Conservation (phyloP, 306 rosid species). For the Quillaja saponaria region DNA sequence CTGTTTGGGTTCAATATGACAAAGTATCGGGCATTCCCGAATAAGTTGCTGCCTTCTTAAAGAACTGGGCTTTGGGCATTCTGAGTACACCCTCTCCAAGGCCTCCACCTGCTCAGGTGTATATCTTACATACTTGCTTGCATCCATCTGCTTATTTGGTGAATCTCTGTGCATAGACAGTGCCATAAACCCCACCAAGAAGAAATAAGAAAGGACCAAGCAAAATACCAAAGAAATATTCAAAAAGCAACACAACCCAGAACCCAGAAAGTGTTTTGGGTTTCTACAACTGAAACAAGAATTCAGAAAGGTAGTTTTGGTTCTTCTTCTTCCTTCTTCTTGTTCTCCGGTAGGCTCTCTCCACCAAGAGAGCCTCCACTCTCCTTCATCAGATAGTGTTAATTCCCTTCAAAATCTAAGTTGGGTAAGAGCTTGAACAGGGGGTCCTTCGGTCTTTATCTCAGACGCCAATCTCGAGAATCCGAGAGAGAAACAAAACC, state of each 20-base stretch:
- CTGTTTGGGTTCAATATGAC: conserved; percentile 92
- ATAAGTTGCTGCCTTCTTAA: conserved; percentile 91
- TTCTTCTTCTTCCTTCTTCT: conserved; percentile 49
- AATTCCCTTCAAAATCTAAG: conserved; percentile 11
- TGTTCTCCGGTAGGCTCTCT: conserved; percentile 79
- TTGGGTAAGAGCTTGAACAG: conserved; percentile 15
- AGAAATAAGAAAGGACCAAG: not conserved
- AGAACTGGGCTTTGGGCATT: conserved; percentile 96
- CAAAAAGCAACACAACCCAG: conserved; percentile 1
- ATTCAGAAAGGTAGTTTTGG: conserved; percentile 36
- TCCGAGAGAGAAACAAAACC: not conserved
- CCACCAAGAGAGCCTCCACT: conserved; percentile 93
- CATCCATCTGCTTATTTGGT: conserved; percentile 66
- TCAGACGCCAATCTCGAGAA: conserved; percentile 64
- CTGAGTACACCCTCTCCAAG: conserved; percentile 87
- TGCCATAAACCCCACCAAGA: conserved; percentile 52
- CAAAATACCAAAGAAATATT: not conserved
- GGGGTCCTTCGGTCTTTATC: conserved; percentile 38
- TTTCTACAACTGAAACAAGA: no score
- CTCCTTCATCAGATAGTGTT: conserved; percentile 66
- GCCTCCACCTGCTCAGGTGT: conserved; percentile 98
- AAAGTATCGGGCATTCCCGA: conserved; percentile 88
- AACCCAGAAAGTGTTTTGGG: conserved; percentile 9
- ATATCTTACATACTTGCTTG: conserved; percentile 87
- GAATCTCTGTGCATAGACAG: conserved; percentile 72